Percentiles rank a stretch among this genome's conserved stretches.
These are phyloP conservation scores for Pyrenula aspistea DNA, from an alignment of 495 filamentous ascomycete species.

Conservation along the genomic window DNA sequence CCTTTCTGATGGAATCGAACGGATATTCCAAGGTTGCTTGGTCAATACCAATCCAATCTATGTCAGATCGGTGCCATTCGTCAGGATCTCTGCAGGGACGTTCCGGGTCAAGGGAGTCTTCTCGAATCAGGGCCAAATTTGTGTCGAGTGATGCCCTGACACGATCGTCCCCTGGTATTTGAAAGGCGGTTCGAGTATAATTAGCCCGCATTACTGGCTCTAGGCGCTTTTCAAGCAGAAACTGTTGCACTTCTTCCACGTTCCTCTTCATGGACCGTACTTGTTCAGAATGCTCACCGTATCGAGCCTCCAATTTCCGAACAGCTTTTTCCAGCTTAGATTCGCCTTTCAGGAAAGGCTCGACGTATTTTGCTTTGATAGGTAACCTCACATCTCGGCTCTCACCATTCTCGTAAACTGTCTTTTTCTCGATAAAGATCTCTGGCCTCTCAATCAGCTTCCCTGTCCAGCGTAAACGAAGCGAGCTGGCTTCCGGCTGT, in stretches of 20 bases:
- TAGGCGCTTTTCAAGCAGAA: constrained; percentile 65
- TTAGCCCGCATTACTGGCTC: constrained; percentile 83
- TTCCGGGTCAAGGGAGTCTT: constrained; percentile 73
- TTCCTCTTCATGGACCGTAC: constrained; percentile 49
- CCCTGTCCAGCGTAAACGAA: constrained; percentile 87
- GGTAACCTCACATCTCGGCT: constrained; percentile 67
- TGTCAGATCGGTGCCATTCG: constrained; percentile 83
- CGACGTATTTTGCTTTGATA: constrained; percentile 89
- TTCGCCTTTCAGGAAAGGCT: constrained; percentile 72
- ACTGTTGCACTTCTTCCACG: constrained; percentile 66
- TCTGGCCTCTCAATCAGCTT: constrained; percentile 65
- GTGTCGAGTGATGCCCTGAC: constrained; percentile 90
- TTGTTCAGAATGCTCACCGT: constrained; percentile 46
- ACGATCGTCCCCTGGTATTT: constrained; percentile 85
- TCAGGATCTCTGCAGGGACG: constrained; percentile 78
- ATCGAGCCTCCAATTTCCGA: constrained; percentile 63
- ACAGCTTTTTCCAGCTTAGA: constrained; percentile 89
- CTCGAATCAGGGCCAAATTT: constrained; percentile 80
- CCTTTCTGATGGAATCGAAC: constrained; percentile 71
- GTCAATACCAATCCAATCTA: constrained; percentile 37
- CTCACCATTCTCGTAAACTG: constrained; percentile 56
- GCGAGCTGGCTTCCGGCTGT: constrained; percentile 62
- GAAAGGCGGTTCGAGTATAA: constrained; percentile 90
- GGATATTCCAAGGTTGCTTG: constrained; percentile 71
- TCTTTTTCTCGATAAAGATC: constrained; percentile 82